These are phyloP conservation scores for Pichia heedii DNA, from an alignment of 805 yeast species.

Conservation along the genomic window DNA sequence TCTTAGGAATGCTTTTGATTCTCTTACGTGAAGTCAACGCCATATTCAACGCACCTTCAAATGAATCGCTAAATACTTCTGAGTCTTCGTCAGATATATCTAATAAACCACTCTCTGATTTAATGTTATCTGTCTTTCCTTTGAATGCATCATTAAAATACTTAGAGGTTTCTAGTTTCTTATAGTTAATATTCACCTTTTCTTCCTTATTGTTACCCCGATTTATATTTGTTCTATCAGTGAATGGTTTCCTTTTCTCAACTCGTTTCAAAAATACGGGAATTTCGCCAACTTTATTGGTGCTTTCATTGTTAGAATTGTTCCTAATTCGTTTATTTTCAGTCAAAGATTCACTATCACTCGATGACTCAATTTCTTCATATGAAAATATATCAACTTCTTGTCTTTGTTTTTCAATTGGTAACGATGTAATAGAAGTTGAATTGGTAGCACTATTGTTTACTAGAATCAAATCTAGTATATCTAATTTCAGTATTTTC, in stretches of 20 bases:
- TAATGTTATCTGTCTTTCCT: background rate
- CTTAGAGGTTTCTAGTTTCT: background rate
- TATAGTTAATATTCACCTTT: background rate
- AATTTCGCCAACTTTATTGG: background rate
- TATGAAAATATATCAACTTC: background rate
- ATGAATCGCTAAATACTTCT: constrained; percentile 3
- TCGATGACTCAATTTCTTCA: background rate
- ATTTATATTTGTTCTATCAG: background rate
- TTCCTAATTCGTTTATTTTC: too few species aligned
- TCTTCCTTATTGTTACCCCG: background rate
- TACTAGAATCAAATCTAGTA: too few species aligned
- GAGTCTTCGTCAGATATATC: constrained; percentile 1
- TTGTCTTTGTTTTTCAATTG: too few species aligned
- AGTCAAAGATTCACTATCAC: background rate
- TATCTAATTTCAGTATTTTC: too few species aligned
- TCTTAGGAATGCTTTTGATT: background rate
- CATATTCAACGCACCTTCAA: background rate
- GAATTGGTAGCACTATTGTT: too few species aligned
- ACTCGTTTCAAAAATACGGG: constrained; percentile 3
- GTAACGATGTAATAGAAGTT: too few species aligned
- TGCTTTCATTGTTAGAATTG: too few species aligned
- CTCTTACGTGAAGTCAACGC: background rate
- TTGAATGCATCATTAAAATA: background rate
- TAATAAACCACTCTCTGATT: background rate
- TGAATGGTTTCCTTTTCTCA: background rate